phyloP scores from a whole-genome alignment of 768 basidiomycete species.

The Suillus clintonianus region DNA sequence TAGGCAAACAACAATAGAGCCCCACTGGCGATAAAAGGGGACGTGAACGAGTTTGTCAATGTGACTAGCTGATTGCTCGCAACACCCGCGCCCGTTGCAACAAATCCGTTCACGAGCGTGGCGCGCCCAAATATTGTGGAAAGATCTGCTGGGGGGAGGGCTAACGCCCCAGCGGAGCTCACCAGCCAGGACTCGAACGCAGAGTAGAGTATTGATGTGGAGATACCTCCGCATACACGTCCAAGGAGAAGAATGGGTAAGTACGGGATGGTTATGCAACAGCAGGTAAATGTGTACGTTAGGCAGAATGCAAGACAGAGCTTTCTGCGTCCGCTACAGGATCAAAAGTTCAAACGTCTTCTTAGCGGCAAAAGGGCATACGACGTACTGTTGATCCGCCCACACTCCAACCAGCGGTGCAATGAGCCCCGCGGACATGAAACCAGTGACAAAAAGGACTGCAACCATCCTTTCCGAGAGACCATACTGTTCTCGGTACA shows the following conservation, averaged over 20 bases:
- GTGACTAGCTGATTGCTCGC: constrained; percentile 66
- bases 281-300: constrained; percentile 61
- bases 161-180: constrained; percentile 53
- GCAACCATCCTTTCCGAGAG: constrained; percentile 68
- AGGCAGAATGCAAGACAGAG: constrained; percentile 74
- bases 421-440: constrained; percentile 65
- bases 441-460: constrained; percentile 76
- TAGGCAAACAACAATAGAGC: constrained; percentile 53
- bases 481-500: constrained; percentile 68
- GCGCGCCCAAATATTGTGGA: constrained; percentile 74
- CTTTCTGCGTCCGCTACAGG: constrained; percentile 59
- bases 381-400: constrained; percentile 73
- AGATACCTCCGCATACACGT: constrained; percentile 67
- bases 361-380: background rate
- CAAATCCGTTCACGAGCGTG: constrained; percentile 71
- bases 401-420: constrained; percentile 75
- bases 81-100: constrained; percentile 68
- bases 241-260: constrained; percentile 64
- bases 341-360: constrained; percentile 3
- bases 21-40: constrained; percentile 71
- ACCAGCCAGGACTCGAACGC: constrained; percentile 81
- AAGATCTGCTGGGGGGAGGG: constrained; percentile 57
- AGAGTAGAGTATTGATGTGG: constrained; percentile 76
- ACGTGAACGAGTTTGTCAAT: constrained; percentile 49
- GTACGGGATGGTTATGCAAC: constrained; percentile 55